phyloP scores from a whole-genome alignment of 208 protist genomes.

The Strigomonas culicis region DNA sequence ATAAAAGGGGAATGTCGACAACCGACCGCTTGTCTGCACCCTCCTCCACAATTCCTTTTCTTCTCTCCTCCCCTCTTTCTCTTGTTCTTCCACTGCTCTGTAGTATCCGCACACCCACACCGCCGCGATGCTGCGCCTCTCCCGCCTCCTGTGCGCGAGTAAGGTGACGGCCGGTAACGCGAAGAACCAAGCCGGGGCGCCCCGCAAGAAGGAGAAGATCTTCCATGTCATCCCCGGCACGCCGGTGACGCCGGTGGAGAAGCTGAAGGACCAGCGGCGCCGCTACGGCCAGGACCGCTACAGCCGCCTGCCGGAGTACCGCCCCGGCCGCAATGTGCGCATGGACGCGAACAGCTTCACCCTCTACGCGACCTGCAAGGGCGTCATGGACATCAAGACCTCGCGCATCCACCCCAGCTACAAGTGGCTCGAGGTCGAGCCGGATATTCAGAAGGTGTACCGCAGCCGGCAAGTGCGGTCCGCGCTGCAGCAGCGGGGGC shows the following conservation, averaged over 20 bases:
- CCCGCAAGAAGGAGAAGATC: constrained; percentile 53
- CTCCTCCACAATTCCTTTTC: neutral
- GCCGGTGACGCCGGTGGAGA: constrained; percentile 68
- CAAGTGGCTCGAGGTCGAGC: constrained; percentile 85
- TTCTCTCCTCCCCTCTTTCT: neutral
- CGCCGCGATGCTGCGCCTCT: constrained; percentile 44
- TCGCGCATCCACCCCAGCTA: constrained; percentile 66
- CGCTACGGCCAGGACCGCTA: constrained; percentile 77
- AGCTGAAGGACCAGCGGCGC: constrained; percentile 76
- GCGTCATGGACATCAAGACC: constrained; percentile 69
- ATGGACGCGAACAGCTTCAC: constrained; percentile 85
- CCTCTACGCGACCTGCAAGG: constrained; percentile 74
- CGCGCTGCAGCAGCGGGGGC: constrained; percentile 34
- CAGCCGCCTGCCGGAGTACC: constrained; percentile 68
- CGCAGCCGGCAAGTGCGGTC: constrained; percentile 53
- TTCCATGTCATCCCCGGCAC: constrained; percentile 78
- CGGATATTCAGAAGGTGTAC: constrained; percentile 82
- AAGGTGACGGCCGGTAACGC: constrained; percentile 83
- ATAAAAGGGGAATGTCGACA: constrained; percentile 1
- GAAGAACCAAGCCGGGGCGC: constrained; percentile 69
- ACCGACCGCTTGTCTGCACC: too few species aligned
- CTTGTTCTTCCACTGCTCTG: neutral
- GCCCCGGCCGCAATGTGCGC: constrained; percentile 63
- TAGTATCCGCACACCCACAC: too few species aligned
- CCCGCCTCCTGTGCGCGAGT: constrained; percentile 29